Evolutionary conservation across 768 basidiomycete species (phyloP).

Genomic region (Tylopilus felleus): DNA sequence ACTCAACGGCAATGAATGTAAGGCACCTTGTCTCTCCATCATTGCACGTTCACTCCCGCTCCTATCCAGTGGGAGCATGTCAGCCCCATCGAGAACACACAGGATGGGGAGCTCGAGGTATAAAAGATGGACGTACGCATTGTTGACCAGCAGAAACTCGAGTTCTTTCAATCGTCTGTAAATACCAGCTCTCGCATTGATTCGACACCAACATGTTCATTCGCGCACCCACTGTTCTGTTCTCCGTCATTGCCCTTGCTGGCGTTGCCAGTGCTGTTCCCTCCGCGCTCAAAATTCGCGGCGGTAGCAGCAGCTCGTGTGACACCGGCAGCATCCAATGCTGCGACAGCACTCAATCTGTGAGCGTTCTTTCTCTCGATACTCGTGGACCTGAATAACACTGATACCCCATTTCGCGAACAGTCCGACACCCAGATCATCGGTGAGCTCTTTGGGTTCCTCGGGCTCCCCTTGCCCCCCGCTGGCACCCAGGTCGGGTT

Average conservation of each 20-base stretch:
- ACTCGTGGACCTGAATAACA: background rate
- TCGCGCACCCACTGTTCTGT: background rate
- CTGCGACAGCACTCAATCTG: background rate
- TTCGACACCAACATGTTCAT: constrained; percentile 1
- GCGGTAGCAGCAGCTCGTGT: constrained; percentile 24
- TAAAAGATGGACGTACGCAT: background rate
- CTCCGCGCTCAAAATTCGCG: background rate
- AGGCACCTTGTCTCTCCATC: background rate
- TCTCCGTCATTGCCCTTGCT: constrained; percentile 5
- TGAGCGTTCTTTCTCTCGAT: background rate
- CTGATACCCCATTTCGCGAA: background rate
- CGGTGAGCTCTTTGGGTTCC: background rate
- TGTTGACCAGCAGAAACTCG: background rate
- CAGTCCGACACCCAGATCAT: background rate
- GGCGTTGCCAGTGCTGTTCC: constrained; percentile 1
- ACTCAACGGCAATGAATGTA: background rate
- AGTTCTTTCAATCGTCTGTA: background rate
- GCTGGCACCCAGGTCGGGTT: background rate
- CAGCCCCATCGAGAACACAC: background rate
- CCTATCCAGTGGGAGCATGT: background rate
- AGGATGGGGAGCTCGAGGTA: background rate
- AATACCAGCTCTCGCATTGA: background rate
- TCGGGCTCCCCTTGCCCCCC: background rate
- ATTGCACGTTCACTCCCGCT: background rate
- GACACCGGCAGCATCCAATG: constrained; percentile 36